Conservation (phyloP, 192 early-diverging fungal species). For the Lobosporangium transversale region DNA sequence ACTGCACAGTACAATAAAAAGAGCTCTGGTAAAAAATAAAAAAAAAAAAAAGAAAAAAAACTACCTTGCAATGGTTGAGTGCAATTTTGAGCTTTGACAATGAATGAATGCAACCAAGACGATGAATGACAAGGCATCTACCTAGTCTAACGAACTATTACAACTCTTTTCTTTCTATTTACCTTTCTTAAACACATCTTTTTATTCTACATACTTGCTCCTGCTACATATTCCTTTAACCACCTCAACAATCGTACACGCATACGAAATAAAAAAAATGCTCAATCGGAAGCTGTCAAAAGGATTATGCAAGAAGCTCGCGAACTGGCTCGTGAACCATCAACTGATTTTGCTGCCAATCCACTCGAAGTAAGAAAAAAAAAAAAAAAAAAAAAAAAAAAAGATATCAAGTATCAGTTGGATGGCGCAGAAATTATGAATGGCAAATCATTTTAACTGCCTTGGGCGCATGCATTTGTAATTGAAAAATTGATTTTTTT, state of each 20-base stretch:
- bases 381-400: too few relatives aligned
- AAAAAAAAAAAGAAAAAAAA: background rate
- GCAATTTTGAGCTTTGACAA: too few relatives aligned
- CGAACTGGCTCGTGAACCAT: slow-evolving; percentile 76
- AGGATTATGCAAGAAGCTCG: slow-evolving; percentile 82
- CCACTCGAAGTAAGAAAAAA: slow-evolving; percentile 66
- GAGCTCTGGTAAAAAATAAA: slow-evolving; percentile 29
- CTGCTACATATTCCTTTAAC: too few relatives aligned
- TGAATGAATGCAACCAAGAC: too few relatives aligned
- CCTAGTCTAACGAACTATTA: too few relatives aligned
- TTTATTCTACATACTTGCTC: background rate
- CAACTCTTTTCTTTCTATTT: background rate
- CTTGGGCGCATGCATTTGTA: background rate
- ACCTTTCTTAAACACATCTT: background rate
- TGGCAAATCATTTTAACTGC: too few relatives aligned
- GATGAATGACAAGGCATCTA: background rate
- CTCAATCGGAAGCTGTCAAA: slow-evolving; percentile 88
- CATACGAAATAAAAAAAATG: too few relatives aligned
- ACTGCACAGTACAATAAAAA: slow-evolving; percentile 48
- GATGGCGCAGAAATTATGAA: too few relatives aligned
- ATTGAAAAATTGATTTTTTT: background rate
- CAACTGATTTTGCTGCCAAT: slow-evolving; percentile 76
- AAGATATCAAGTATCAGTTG: too few relatives aligned
- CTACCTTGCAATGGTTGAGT: too few relatives aligned
- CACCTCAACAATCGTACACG: too few relatives aligned